A percentile compares a stretch with the other conserved stretches of the same genome.
phyloP scores from a whole-genome alignment of 106 monocot species.

The Platanthera guangdongensis region DNA sequence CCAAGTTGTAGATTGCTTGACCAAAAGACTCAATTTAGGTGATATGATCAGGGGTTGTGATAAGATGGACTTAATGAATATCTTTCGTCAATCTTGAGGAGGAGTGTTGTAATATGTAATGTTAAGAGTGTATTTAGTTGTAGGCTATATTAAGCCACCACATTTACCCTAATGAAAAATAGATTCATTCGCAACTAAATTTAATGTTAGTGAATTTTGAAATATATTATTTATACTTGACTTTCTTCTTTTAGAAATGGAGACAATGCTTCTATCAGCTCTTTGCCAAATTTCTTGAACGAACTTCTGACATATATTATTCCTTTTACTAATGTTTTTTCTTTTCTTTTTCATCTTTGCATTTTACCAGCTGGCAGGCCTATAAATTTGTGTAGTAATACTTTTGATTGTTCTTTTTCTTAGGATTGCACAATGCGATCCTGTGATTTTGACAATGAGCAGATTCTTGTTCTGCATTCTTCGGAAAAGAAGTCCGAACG shows the following conservation, averaged over 20 bases:
- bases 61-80: too few relatives aligned
- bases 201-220: neutral
- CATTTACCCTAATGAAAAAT: too few relatives aligned
- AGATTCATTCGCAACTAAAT: too few relatives aligned
- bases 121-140: too few relatives aligned
- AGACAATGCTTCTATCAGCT: neutral
- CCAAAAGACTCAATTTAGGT: too few relatives aligned
- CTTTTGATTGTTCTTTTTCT: constrained; percentile 1
- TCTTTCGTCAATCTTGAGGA: too few relatives aligned
- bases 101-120: too few relatives aligned
- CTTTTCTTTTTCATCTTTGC: neutral
- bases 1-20: too few relatives aligned
- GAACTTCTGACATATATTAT: neutral
- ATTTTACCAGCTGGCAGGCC: neutral
- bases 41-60: too few relatives aligned
- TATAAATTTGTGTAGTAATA: neutral
- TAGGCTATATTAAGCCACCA: too few relatives aligned
- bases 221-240: neutral
- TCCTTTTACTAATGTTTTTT: neutral
- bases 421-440: constrained; percentile 93
- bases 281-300: neutral
- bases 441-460: constrained; percentile 94
- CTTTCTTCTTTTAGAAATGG: neutral
- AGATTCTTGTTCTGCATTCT: constrained; percentile 85
- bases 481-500: constrained; percentile 77